Base-by-base conservation (phyloP, 148 eudicot genomes). In the Rhododendron ovatum region DNA sequence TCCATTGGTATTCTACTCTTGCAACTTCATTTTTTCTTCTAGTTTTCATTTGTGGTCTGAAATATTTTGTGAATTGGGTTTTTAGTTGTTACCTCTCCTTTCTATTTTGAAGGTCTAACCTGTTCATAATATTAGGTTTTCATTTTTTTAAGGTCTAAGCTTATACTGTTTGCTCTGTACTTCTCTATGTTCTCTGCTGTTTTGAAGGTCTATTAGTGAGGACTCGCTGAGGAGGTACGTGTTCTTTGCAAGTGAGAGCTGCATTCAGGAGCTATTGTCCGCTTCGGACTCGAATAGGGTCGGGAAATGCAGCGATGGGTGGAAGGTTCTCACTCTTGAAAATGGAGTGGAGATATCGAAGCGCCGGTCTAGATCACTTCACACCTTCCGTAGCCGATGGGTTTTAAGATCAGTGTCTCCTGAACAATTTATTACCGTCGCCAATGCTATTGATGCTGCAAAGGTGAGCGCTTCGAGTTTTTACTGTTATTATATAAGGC, bases 361-460 rank as follows among this genome's bases (percentile, higher is more conserved):
- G 83, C 91, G 96, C 10, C 81, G 96, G 84, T 93, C 98, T 26
- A 93, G 96, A 24, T 94, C 98, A 2, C 91, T 92, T 37, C 96
- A 93, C 88, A 92, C 92, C n/a, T 94, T 94, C 79, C 93, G 98
- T 24, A 96, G 98, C 85, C 90, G 98, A 10, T 89, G 98, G 94
- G 61, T 91, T 0, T 93, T 96, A 41, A 88, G 87, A 84, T 94
- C 98, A 67, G 98, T 96, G 78, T 90, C 98, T 8, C 94, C 96
- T 5, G 80, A 94, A 77, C 94, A 93, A 85, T 94, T 96, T 88
- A 91, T 94, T 45, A 92, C 95, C 5, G 98, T 96, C 5, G 98
- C 98, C 81, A 96, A 92, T 82, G 98, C 98, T 67, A 96, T 96
- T 37, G 96, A 96, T 90, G 98, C 98, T 87, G 98, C 98, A 55